A percentile compares a stretch with the other conserved stretches of the same genome.
These are phyloP conservation scores for Volutella citrinella DNA, from an alignment of 2,329 filamentous ascomycete genomes.

Conservation along the genomic window DNA sequence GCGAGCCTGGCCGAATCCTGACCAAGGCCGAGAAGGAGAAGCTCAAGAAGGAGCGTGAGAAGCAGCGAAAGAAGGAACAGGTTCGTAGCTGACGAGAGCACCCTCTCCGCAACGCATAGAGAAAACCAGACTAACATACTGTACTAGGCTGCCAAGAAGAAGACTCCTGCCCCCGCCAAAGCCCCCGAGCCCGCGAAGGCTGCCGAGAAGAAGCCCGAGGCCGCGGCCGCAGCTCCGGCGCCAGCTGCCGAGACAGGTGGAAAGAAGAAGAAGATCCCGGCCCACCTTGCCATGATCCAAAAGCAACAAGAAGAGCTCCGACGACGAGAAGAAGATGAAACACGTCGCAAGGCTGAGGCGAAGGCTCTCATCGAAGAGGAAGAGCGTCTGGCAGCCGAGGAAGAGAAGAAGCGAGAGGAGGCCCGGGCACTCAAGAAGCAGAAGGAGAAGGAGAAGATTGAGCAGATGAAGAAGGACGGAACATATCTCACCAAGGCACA, in stretches of 20 bases:
- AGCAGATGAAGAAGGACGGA: constrained; percentile 84
- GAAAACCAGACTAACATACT: no score
- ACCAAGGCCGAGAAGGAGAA: constrained; percentile 99
- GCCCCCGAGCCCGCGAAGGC: constrained; percentile 22
- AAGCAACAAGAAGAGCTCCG: constrained; percentile 80
- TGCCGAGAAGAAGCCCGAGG: constrained; percentile 61
- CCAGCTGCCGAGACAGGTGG: constrained; percentile 49
- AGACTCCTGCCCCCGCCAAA: constrained; percentile 42
- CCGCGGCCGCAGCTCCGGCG: constrained; percentile 33
- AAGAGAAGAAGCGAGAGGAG: constrained; percentile 67
- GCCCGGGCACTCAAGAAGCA: constrained; percentile 77
- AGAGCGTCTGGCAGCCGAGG: constrained; percentile 63
- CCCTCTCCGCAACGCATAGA: no score
- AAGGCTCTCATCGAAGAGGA: constrained; percentile 63
- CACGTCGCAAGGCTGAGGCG: constrained; percentile 59
- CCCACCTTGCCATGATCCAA: constrained; percentile 70
- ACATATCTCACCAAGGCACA: constrained; percentile 85
- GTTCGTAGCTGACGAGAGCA: constrained; percentile 48
- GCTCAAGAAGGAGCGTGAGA: constrained; percentile 96
- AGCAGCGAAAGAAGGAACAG: constrained; percentile 98
- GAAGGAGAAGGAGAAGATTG: constrained; percentile 80
- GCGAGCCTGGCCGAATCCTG: constrained; percentile 68
- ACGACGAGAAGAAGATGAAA: constrained; percentile 63
- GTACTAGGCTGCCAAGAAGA: constrained; percentile 75
- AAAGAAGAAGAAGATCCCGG: constrained; percentile 87